Base-by-base conservation (phyloP, 2,329 filamentous ascomycete genomes). In the Penicillium sp. region DNA sequence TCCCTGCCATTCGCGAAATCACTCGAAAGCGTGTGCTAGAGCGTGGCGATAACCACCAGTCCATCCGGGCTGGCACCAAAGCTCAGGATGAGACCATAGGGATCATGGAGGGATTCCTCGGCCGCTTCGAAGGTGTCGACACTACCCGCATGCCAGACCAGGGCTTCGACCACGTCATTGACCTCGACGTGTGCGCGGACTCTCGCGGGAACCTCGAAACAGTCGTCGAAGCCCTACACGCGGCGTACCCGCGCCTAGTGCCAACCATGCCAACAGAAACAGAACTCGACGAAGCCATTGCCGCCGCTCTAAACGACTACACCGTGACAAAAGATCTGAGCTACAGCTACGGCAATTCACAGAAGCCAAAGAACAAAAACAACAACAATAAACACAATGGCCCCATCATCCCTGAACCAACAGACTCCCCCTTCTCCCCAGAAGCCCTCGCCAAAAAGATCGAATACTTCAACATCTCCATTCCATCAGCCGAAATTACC, bases 31-130 rank as follows among this genome's bases (percentile, higher is more conserved):
- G 94, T 47, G 90, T 99, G 1, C 77, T 97, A 21, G 82, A 85
- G 6, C 88, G 94, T 23, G 94, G 94, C 15, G 91, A 99, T 72
- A 97, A 97, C 67, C 94, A 99, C 72, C 94, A 99, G 75, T 99
- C 94, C 0, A 97, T 99, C 56, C 91, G 94, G 67, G 92, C 93
- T 12, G 80, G 77, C n/a, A 88, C 84, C 44, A 88, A 89, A 53
- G 83, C 88, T 42, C 75, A 80, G 45, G 76, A 81, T 18, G 93
- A 96, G 71, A 90, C 94, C 52, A 79, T 94, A 45, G 84, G 85
- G 6, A 96, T 99, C 64, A 97, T 99, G 94, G 90, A 97, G 64
- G 90, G 91, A 3, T 99, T 99, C 74, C 80, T 99, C 61, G 74
- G 83, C 13, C 86, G 94, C 35, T 97, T 96, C 69, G 89, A 99